Evolutionary conservation across 2,329 filamentous ascomycete genomes (phyloP).

Genomic region (Penicillium sp.): DNA sequence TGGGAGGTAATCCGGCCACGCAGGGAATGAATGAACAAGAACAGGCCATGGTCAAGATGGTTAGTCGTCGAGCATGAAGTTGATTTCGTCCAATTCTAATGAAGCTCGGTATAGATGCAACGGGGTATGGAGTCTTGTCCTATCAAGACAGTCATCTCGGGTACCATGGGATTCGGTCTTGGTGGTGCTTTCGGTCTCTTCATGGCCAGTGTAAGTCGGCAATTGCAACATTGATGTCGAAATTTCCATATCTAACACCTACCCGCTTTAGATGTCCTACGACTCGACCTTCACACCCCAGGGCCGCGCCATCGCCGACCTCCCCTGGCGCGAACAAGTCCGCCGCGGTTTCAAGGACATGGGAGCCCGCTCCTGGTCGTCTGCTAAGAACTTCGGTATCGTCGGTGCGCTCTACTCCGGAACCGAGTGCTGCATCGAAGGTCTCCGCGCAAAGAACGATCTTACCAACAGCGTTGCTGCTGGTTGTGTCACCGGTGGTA

Average conservation of each 20-base stretch:
- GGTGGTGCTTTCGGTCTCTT: slow-evolving; percentile 94
- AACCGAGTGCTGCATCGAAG: slow-evolving; percentile 95
- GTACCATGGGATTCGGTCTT: slow-evolving; percentile 89
- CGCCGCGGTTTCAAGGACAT: slow-evolving; percentile 89
- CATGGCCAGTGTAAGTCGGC: slow-evolving; percentile 80
- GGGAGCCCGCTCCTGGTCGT: slow-evolving; percentile 76
- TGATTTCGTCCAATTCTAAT: not conserved
- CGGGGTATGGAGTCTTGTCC: slow-evolving; percentile 86
- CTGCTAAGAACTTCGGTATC: slow-evolving; percentile 91
- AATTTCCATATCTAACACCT: not conserved
- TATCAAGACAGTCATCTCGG: slow-evolving; percentile 83
- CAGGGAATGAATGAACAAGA: slow-evolving; percentile 49
- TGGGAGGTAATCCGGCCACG: slow-evolving; percentile 28
- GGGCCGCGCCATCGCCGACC: slow-evolving; percentile 55
- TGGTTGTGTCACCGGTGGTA: slow-evolving; percentile 87
- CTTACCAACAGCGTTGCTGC: slow-evolving; percentile 81
- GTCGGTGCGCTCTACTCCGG: slow-evolving; percentile 88
- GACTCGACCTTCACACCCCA: slow-evolving; percentile 76
- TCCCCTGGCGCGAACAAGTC: slow-evolving; percentile 82
- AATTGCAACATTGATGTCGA: not conserved
- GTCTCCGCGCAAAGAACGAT: slow-evolving; percentile 86
- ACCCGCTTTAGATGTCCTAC: slow-evolving; percentile 78
- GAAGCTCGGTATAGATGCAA: slow-evolving; percentile 61
- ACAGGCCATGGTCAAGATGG: slow-evolving; percentile 48
- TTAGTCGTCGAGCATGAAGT: slow-evolving; percentile 19